Evolutionary conservation across 2,329 filamentous ascomycete genomes (phyloP).

Genomic region (Colletotrichum sp.): DNA sequence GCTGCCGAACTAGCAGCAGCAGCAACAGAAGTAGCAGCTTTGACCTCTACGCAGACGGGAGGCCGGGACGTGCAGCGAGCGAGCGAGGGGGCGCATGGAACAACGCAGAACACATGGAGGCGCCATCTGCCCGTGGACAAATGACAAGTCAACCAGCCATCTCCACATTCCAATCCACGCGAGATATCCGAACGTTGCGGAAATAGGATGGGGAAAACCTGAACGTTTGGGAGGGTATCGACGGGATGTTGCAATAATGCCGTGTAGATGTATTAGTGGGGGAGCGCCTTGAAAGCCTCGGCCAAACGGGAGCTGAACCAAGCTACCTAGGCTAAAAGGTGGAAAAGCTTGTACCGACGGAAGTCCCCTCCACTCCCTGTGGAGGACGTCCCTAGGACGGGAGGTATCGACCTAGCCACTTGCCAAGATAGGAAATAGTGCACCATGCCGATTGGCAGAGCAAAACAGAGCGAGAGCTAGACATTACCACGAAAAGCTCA

Average conservation of each 20-base stretch:
- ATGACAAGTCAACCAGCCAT: not conserved
- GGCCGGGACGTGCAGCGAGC: not conserved
- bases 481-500: too few relatives aligned
- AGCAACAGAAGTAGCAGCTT: not conserved
- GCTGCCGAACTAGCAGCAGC: not conserved
- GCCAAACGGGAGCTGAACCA: not conserved
- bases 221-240: not conserved
- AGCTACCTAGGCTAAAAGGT: not conserved
- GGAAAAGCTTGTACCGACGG: not conserved
- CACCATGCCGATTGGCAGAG: not conserved
- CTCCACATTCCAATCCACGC: not conserved
- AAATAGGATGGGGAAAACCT: not conserved
- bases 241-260: not conserved
- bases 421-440: constrained; percentile 5
- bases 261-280: not conserved
- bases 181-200: not conserved
- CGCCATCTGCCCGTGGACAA: not conserved
- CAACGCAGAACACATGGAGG: not conserved
- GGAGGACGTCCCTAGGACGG: not conserved
- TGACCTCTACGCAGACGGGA: not conserved
- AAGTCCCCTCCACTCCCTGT: not conserved
- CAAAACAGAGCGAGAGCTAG: too few relatives aligned
- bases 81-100: not conserved
- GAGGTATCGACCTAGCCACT: not conserved
- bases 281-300: constrained; percentile 6